These are phyloP conservation scores for Suhomyces sp. DNA, from an alignment of 805 yeast genomes.

Conservation along the genomic window DNA sequence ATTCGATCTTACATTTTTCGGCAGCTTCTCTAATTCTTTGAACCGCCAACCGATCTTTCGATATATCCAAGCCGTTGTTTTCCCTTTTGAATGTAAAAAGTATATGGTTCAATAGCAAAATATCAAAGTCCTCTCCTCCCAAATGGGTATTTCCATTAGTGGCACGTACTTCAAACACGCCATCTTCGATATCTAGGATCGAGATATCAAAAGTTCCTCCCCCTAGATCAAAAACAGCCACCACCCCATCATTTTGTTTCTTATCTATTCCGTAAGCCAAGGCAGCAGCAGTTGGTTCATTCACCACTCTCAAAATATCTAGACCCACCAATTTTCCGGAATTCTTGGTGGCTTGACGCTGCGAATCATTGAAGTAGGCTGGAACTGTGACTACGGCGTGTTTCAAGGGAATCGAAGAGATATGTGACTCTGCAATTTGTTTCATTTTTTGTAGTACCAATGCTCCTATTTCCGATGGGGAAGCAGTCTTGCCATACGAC, in stretches of 20 bases:
- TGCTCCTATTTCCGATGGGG: slow-evolving; percentile 75
- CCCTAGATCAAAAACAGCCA: slow-evolving; percentile 71
- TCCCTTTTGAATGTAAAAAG: slow-evolving; percentile 54
- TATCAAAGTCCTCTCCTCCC: slow-evolving; percentile 86
- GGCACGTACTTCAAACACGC: slow-evolving; percentile 78
- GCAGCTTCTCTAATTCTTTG: slow-evolving; percentile 80
- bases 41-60: slow-evolving; percentile 53
- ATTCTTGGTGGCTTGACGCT: slow-evolving; percentile 78
- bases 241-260: slow-evolving; percentile 47
- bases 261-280: slow-evolving; percentile 74
- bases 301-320: slow-evolving; percentile 70
- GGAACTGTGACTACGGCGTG: slow-evolving; percentile 85
- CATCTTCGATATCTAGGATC: slow-evolving; percentile 71
- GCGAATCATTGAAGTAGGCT: slow-evolving; percentile 79
- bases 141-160: slow-evolving; percentile 83
- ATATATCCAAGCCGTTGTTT: slow-evolving; percentile 49
- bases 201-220: slow-evolving; percentile 87
- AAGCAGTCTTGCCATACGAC: slow-evolving; percentile 39
- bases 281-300: slow-evolving; percentile 87
- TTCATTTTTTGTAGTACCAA: slow-evolving; percentile 62
- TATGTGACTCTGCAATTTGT: slow-evolving; percentile 57
- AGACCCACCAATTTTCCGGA: slow-evolving; percentile 77
- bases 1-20: slow-evolving; percentile 71
- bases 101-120: slow-evolving; percentile 55
- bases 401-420: slow-evolving; percentile 33